These are phyloP conservation scores for Neurospora hispaniola DNA, from an alignment of 495 filamentous ascomycete species.

Conservation along the genomic window DNA sequence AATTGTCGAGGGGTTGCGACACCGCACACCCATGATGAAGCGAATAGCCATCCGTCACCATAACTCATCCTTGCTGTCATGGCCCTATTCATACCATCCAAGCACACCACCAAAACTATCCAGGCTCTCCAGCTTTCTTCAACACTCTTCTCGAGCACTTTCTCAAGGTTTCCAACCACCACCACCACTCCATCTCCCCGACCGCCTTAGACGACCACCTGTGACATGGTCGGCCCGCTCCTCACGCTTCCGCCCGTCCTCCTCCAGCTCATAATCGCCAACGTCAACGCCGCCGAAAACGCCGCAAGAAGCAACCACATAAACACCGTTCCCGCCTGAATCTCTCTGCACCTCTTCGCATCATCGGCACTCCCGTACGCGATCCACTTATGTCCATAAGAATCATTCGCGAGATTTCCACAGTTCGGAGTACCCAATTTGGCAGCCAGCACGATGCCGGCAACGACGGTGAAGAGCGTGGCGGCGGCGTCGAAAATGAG, in stretches of 20 bases:
- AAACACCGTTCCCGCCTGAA: slow-evolving; percentile 38
- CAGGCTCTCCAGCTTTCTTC: not conserved
- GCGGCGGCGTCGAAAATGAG: slow-evolving; percentile 30
- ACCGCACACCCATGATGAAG: not conserved
- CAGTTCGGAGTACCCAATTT: slow-evolving; percentile 37
- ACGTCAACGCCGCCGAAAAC: slow-evolving; percentile 23
- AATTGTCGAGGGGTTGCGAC: not conserved
- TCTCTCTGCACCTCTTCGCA: slow-evolving; percentile 37
- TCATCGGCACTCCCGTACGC: slow-evolving; percentile 34
- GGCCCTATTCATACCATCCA: not conserved
- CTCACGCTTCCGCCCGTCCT: slow-evolving; percentile 31
- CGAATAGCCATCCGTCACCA: not conserved
- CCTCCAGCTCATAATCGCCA: slow-evolving; percentile 28
- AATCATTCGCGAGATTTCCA: slow-evolving; percentile 8
- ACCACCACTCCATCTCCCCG: not conserved
- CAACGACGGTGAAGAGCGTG: slow-evolving; percentile 36
- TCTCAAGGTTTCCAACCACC: not conserved
- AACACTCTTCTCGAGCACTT: not conserved
- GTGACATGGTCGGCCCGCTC: slow-evolving; percentile 33
- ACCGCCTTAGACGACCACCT: slow-evolving; percentile 30
- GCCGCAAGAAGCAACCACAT: slow-evolving; percentile 39
- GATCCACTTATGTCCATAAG: slow-evolving; percentile 27
- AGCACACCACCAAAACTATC: not conserved
- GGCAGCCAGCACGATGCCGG: slow-evolving; percentile 34
- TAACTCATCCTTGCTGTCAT: not conserved